Percentiles rank a stretch among this genome's conserved stretches.
Conservation (phyloP, 805 yeast species). For the Ogataea pilisensis region DNA sequence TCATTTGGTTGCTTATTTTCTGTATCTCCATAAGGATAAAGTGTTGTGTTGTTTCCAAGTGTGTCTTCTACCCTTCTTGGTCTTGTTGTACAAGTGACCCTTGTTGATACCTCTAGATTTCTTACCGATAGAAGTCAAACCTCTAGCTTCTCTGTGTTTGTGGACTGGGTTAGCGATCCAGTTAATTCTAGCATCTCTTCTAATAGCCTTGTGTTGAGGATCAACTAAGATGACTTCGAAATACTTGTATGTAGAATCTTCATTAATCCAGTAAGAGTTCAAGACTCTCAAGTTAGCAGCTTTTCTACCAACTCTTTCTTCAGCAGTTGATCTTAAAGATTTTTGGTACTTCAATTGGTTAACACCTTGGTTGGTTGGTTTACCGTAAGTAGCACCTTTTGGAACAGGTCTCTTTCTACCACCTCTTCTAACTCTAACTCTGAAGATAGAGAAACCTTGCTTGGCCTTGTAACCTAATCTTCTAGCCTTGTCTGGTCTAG, state of each 20-base stretch:
- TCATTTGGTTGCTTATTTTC: conserved; percentile 51
- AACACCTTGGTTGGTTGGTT: conserved; percentile 99
- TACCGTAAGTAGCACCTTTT: conserved; percentile 99
- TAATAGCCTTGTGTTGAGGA: conserved; percentile 97
- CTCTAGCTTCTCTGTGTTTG: conserved; percentile 99
- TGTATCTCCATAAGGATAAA: conserved; percentile 98
- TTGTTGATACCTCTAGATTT: conserved; percentile 99
- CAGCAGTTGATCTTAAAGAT: conserved; percentile 96
- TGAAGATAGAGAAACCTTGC: conserved; percentile 98
- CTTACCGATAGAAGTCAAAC: conserved; percentile 97
- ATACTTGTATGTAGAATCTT: conserved; percentile 99
- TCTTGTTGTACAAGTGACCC: conserved; percentile 99
- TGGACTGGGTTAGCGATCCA: conserved; percentile 99
- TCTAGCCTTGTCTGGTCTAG: conserved; percentile 99
- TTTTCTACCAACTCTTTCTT: conserved; percentile 99
- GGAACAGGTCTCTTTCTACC: conserved; percentile 99
- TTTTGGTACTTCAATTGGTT: conserved; percentile 99
- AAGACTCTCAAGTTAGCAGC: conserved; percentile 98
- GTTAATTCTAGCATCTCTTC: conserved; percentile 98
- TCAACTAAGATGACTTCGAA: conserved; percentile 96
- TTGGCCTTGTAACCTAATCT: conserved; percentile 99
- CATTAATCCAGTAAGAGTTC: conserved; percentile 99
- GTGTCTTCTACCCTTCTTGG: conserved; percentile 98
- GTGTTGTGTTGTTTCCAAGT: conserved; percentile 99
- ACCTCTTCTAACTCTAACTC: conserved; percentile 99